phyloP scores from a whole-genome alignment of 352 stramenopile species.

The Globisporangium rhizosaccharum region DNA sequence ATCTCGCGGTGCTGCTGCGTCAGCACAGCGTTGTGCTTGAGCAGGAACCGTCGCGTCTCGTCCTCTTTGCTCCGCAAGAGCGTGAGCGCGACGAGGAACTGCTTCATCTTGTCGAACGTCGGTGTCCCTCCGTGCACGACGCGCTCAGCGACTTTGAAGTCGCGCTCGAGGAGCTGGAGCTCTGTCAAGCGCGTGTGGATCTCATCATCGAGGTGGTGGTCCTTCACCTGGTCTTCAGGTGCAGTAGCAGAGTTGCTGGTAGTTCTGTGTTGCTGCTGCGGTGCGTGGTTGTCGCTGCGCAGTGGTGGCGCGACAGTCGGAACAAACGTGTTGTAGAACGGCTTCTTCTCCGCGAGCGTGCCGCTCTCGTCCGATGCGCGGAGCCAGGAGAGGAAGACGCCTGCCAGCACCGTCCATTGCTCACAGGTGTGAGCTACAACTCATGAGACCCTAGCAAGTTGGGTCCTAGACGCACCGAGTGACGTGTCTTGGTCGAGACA shows the following conservation, averaged over 20 bases:
- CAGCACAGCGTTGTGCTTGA: slow-evolving; percentile 46
- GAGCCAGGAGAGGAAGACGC: slow-evolving; percentile 67
- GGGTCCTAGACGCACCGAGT: slow-evolving; percentile 20
- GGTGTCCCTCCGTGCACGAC: slow-evolving; percentile 46
- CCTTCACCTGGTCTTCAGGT: slow-evolving; percentile 24
- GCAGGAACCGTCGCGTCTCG: slow-evolving; percentile 42
- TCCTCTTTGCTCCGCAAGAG: slow-evolving; percentile 54
- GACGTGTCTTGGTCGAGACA: slow-evolving; percentile 72
- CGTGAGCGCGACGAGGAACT: slow-evolving; percentile 59
- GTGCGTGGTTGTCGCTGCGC: background rate
- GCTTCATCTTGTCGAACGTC: slow-evolving; percentile 75
- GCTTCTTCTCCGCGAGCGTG: slow-evolving; percentile 24
- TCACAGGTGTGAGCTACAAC: background rate
- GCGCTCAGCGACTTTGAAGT: slow-evolving; percentile 60
- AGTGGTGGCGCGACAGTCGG: slow-evolving; percentile 26
- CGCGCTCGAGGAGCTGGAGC: slow-evolving; percentile 38
- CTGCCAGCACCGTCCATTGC: background rate
- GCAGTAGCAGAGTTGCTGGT: background rate
- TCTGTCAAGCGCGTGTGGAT: slow-evolving; percentile 35
- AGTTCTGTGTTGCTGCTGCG: background rate
- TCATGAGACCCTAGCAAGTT: no score
- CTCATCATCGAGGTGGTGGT: slow-evolving; percentile 58
- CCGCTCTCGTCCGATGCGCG: slow-evolving; percentile 26
- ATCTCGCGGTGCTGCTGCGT: slow-evolving; percentile 47
- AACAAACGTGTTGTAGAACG: slow-evolving; percentile 64